Percentiles rank a stretch among this genome's conserved stretches.
Conservation (phyloP, 257 asterid species). For the Galeopsis tetrahit region DNA sequence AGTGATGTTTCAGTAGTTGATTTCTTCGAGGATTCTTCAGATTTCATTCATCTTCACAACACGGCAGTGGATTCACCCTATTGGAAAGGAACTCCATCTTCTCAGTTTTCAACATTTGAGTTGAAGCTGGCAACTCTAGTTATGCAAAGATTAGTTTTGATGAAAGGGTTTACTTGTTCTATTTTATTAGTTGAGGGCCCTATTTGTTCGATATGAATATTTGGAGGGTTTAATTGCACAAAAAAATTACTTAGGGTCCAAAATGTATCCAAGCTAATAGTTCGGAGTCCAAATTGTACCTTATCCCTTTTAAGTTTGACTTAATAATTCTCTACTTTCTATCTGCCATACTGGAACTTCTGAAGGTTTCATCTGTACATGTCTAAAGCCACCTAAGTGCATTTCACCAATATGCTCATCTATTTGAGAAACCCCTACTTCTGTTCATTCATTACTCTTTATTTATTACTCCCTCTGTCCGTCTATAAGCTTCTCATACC, state of each 20-base stretch:
- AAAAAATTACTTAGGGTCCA: too few species aligned
- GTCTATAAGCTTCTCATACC: too few species aligned
- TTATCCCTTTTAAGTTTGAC: neutral
- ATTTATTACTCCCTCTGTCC: neutral
- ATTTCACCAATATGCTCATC: neutral
- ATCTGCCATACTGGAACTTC: neutral
- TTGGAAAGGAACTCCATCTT: slow-evolving; percentile 89
- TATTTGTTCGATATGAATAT: too few species aligned
- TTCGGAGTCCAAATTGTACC: too few species aligned
- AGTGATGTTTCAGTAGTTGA: neutral
- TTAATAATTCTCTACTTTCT: neutral
- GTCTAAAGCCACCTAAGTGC: neutral
- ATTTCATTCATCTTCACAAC: slow-evolving; percentile 64
- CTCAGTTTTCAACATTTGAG: slow-evolving; percentile 54
- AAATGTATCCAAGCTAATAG: too few species aligned
- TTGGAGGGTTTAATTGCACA: too few species aligned
- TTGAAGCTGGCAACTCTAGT: slow-evolving; percentile 44
- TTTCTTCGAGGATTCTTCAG: slow-evolving; percentile 53
- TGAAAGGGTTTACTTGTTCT: neutral
- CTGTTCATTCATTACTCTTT: neutral
- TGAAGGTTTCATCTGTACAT: neutral
- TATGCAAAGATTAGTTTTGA: slow-evolving; percentile 37
- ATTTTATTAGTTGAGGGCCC: too few species aligned
- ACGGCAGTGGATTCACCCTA: slow-evolving; percentile 90
- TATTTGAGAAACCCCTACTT: neutral